Evolutionary conservation across 2,329 filamentous ascomycete genomes (phyloP), one percentile per base, ranked within the genome.

Genomic region (Stagonosporopsis rhizophila): DNA sequence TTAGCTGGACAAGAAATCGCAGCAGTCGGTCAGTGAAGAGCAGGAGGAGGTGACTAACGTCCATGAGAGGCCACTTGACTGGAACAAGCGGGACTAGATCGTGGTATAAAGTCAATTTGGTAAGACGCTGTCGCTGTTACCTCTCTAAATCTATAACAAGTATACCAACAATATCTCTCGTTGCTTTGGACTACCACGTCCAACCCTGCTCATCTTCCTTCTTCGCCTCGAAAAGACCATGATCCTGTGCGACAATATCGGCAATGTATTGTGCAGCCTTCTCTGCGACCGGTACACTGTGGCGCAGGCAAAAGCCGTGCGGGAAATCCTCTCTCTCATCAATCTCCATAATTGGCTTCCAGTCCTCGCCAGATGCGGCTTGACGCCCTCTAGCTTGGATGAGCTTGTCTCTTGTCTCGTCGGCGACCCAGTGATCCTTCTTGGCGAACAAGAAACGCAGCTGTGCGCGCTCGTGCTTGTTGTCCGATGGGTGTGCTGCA

Each of bases 401-500:
- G 34, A 88, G 75, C 37, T 80, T 79, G 62, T 87, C 82, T 32
- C 85, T 76, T 27, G 84, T 86, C 63, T 78, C 74, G 59, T 85
- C 79, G 1, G 84, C 84, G 23, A 88, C 83, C 85, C 85, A 88
- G 65, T 86, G 84, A 66, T 88, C 86, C 44, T 82, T 75, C 32
- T 81, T 75, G 1, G 83, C 85, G 69, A 86, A 88, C 61, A 86
- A 82, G 65, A 88, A 86, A 47, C 81, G 80, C 38, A 88, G 59
- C 46, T 79, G 80, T 3, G 80, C 75, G 2, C 78, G 70, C 7
- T 77, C 67, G 41, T 76, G 66, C 15, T 66, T 61, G 37, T 71
- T 63, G 28, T 56, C 34, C 7, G 65, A 55, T 30, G 61, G 55
- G 41, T 70, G 59, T 1, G 75, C 72, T 19, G 79, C 77, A 1